These are phyloP conservation scores for Diacronema lutheri DNA, from an alignment of 78 protist genomes.

Conservation along the genomic window DNA sequence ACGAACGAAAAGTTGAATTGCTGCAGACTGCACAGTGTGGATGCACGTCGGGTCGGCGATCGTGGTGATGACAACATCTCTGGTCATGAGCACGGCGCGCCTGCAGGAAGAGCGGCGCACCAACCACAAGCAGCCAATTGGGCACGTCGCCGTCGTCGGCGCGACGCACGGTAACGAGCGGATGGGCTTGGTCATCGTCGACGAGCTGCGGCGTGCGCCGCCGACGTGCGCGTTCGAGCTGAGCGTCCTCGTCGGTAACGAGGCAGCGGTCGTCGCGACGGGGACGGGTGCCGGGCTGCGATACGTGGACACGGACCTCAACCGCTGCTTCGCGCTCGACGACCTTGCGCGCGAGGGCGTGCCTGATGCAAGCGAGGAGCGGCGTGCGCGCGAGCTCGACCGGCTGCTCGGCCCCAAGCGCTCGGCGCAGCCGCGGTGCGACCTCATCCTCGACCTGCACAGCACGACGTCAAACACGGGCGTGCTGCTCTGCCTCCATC, in stretches of 20 bases:
- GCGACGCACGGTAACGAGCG: slow-evolving; percentile 40
- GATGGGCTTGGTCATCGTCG: not conserved
- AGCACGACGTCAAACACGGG: slow-evolving; percentile 21
- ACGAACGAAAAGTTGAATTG: too few relatives aligned
- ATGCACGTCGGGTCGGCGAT: too few relatives aligned
- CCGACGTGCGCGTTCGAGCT: not conserved
- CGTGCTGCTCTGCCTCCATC: not conserved
- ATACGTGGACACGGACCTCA: slow-evolving; percentile 28
- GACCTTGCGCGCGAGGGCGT: not conserved
- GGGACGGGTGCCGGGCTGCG: slow-evolving; percentile 1
- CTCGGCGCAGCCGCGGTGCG: not conserved
- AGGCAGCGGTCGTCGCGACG: not conserved
- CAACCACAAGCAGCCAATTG: not conserved
- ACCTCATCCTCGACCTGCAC: slow-evolving; percentile 33
- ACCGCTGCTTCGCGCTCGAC: slow-evolving; percentile 6
- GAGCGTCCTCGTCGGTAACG: not conserved
- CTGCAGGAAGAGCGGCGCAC: too few relatives aligned
- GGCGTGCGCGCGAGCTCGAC: not conserved
- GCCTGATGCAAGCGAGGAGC: not conserved
- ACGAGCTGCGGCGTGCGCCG: too few relatives aligned
- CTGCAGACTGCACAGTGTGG: too few relatives aligned
- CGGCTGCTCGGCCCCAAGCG: not conserved
- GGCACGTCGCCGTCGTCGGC: slow-evolving; percentile 9
- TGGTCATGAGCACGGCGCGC: too few relatives aligned
- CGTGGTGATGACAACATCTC: too few relatives aligned